Conservation (phyloP, 306 rosid genomes). For the Castanea mollissima region DNA sequence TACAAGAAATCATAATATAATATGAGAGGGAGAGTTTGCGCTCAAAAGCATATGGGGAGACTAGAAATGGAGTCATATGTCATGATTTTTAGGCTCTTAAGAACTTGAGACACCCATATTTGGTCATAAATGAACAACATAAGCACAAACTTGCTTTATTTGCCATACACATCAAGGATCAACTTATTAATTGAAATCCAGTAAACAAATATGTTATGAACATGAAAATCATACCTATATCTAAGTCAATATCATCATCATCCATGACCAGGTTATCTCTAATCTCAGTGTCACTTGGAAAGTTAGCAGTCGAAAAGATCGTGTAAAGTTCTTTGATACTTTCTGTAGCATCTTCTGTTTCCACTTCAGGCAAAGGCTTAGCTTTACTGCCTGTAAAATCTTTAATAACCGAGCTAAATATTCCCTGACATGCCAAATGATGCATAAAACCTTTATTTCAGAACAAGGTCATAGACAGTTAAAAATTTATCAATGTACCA, state of each 20-base stretch:
- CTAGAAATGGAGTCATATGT: background rate
- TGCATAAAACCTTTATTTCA: background rate
- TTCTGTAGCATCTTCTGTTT: conserved; percentile 56
- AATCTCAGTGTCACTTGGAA: conserved; percentile 37
- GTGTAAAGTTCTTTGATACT: conserved; percentile 51
- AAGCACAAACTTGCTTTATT: background rate
- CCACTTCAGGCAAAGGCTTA: conserved; percentile 51
- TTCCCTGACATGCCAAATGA: conserved; percentile 46
- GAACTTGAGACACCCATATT: background rate
- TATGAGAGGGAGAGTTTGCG: background rate
- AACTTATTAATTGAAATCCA: background rate
- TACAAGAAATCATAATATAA: background rate
- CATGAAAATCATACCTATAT: conserved; percentile 56
- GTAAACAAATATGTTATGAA: conserved; percentile 4
- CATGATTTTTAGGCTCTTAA: background rate
- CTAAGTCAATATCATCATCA: conserved; percentile 45
- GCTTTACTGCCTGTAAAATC: conserved; percentile 71
- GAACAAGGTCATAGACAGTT: background rate
- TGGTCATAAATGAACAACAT: background rate
- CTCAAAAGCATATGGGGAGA: background rate
- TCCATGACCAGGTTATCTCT: conserved; percentile 34
- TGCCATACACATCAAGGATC: background rate
- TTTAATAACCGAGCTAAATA: conserved; percentile 74
- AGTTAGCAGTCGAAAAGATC: conserved; percentile 59
- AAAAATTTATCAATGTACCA: background rate